Evolutionary conservation across 2,329 filamentous ascomycete species (phyloP), one percentile per base, ranked within the genome.

Genomic region (Diaporthe vexans): DNA sequence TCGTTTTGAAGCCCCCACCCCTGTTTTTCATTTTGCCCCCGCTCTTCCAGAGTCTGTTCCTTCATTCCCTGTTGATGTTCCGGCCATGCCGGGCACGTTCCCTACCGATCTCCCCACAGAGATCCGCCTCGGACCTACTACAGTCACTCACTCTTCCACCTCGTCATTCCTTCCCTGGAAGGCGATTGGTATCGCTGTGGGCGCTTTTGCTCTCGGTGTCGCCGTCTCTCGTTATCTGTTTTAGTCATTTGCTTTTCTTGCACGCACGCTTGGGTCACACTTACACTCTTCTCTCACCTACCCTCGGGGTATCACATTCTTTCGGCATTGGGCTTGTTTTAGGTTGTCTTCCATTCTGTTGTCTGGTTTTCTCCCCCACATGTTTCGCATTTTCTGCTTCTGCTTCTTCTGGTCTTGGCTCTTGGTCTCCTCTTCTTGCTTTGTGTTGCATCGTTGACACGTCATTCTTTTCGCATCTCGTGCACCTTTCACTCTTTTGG

Each of bases 181-280:
- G 67, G 37, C 68, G 8, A 59, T 61, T 21, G 72, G 74, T 52
- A 48, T 75, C 17, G 74, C 74, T 19, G 72, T 43, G 11, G 72
- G 72, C 29, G 40, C 74, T 15, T 74, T 74, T 29, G 61, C 72
- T 33, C 74, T 75, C 29, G 74, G 67, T 43, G 61, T 63, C n/a
- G 59, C 58, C 17, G 74, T 73, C 68, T 35, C 72, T 75, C 74
- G 74, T 46, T 74, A 72, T 35, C 48, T 74, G n/a, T 51, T 75
- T 51, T 75, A 48, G 17, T n/a, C 26, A 29, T 15, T 51, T 29
- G 43, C 3, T 43, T 71, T 35, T 24, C 15, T 48, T 35, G 46
- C 13, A 51, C 43, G 6, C 19, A 40, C 35, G 37, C 59, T 26
- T 54, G 58, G 70, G 57, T 46, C 63, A 63, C 57, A 67, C 46